A percentile compares a stretch with the other conserved stretches of the same genome.
Conservation (phyloP, 2,329 filamentous ascomycete genomes). For the Rhinocladiella mackenziei region DNA sequence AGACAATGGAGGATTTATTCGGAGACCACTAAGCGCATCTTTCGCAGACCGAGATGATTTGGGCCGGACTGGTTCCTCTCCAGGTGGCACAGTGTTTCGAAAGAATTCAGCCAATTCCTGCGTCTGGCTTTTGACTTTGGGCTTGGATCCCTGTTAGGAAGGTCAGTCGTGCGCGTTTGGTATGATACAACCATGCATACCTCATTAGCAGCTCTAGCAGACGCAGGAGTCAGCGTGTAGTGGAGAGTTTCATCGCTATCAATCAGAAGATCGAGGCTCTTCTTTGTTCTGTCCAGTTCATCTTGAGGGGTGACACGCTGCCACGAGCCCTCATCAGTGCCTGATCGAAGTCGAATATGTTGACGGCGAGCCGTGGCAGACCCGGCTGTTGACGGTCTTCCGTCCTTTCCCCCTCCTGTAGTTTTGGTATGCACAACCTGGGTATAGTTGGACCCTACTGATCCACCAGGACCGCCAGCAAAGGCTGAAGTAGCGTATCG, state of each 20-base stretch:
- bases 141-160: slow-evolving; percentile 26
- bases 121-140: slow-evolving; percentile 31
- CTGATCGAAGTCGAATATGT: slow-evolving; percentile 26
- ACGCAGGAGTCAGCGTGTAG: slow-evolving; percentile 75
- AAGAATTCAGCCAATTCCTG: slow-evolving; percentile 39
- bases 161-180: too few species aligned
- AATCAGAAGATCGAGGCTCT: slow-evolving; percentile 74
- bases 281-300: slow-evolving; percentile 51
- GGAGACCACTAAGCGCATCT: slow-evolving; percentile 26
- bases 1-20: slow-evolving; percentile 25
- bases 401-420: slow-evolving; percentile 19
- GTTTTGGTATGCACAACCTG: slow-evolving; percentile 17
- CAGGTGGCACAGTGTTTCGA: slow-evolving; percentile 36
- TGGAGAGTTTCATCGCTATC: slow-evolving; percentile 78
- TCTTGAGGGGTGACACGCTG: slow-evolving; percentile 21
- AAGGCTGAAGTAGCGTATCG: slow-evolving; percentile 14
- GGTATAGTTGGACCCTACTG: background rate
- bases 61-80: slow-evolving; percentile 19
- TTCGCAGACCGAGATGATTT: slow-evolving; percentile 21
- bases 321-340: slow-evolving; percentile 15
- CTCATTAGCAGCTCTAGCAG: slow-evolving; percentile 67
- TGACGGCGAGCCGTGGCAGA: slow-evolving; percentile 21
- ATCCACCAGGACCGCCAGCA: background rate
- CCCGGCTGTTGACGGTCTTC: slow-evolving; percentile 19
- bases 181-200: too few species aligned